These are phyloP conservation scores for Schrenkiella parvula DNA, from an alignment of 345 rosid genomes.

Conservation along the genomic window DNA sequence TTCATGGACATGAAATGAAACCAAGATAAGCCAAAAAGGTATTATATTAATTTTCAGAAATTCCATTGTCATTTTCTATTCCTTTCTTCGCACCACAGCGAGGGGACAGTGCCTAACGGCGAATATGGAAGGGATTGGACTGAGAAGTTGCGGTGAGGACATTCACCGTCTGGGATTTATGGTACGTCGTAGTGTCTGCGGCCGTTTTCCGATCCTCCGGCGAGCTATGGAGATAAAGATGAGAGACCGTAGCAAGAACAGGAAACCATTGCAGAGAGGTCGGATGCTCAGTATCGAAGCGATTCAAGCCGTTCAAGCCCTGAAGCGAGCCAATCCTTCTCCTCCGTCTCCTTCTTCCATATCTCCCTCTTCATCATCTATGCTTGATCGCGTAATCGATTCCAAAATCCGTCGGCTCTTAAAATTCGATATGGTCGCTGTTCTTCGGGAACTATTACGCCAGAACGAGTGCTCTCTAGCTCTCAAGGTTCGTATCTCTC, in stretches of 20 bases:
- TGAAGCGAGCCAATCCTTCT: constrained; percentile 53
- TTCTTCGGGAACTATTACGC: constrained; percentile 73
- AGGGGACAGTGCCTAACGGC: constrained; percentile 6
- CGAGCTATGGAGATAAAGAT: constrained; percentile 36
- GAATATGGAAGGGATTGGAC: constrained; percentile 28
- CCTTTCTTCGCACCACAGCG: background rate
- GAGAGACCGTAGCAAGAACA: constrained; percentile 70
- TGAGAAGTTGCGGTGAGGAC: constrained; percentile 19
- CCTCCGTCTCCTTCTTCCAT: constrained; percentile 1
- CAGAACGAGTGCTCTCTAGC: constrained; percentile 62
- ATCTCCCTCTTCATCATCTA: constrained; percentile 1
- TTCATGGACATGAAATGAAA: background rate
- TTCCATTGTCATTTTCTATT: background rate
- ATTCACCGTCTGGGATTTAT: constrained; percentile 3
- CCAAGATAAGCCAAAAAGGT: constrained; percentile 13
- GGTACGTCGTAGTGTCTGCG: background rate
- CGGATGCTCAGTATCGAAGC: constrained; percentile 83
- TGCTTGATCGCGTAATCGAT: constrained; percentile 38
- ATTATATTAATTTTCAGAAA: background rate
- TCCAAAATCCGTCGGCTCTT: constrained; percentile 60
- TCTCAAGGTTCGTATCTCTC: constrained; percentile 42
- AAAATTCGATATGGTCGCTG: constrained; percentile 80
- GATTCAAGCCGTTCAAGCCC: constrained; percentile 68
- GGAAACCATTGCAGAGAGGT: constrained; percentile 72
- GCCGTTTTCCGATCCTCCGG: background rate